Conservation (phyloP, 331 rosid species). For the Malus hybrid region DNA sequence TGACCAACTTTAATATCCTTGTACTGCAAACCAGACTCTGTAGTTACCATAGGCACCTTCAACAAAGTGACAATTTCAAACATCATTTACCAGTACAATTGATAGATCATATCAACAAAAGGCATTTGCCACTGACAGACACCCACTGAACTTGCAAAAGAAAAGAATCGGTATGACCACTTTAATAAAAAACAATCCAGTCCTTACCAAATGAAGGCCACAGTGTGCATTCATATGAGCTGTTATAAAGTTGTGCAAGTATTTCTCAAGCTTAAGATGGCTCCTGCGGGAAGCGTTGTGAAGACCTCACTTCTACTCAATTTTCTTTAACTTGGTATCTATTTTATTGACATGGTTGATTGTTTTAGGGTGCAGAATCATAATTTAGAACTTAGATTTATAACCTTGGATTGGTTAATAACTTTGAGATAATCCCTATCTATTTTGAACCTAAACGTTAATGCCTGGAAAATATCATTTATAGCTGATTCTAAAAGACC, state of each 20-base stretch:
- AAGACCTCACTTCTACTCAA: too few relatives aligned
- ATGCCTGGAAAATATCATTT: neutral
- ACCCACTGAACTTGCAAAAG: neutral
- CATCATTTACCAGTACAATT: neutral
- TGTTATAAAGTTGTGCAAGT: neutral
- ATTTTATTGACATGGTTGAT: too few relatives aligned
- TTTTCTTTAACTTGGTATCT: too few relatives aligned
- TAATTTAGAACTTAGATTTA: too few relatives aligned
- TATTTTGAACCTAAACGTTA: neutral
- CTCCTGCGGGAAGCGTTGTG: too few relatives aligned
- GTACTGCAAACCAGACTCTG: slow-evolving; percentile 87
- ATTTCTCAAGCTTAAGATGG: neutral
- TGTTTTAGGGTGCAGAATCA: too few relatives aligned
- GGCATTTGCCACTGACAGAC: neutral
- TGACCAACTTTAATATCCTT: slow-evolving; percentile 82
- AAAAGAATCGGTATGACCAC: neutral
- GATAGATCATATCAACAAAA: neutral
- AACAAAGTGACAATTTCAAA: slow-evolving; percentile 9
- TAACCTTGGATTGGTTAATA: too few relatives aligned
- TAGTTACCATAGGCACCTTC: slow-evolving; percentile 76
- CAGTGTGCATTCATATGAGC: neutral
- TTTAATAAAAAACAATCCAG: neutral
- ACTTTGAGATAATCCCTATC: neutral
- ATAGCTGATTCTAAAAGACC: neutral
- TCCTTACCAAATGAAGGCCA: neutral